Conservation (phyloP, 352 stramenopile genomes). For the Phytophthora citrophthora region DNA sequence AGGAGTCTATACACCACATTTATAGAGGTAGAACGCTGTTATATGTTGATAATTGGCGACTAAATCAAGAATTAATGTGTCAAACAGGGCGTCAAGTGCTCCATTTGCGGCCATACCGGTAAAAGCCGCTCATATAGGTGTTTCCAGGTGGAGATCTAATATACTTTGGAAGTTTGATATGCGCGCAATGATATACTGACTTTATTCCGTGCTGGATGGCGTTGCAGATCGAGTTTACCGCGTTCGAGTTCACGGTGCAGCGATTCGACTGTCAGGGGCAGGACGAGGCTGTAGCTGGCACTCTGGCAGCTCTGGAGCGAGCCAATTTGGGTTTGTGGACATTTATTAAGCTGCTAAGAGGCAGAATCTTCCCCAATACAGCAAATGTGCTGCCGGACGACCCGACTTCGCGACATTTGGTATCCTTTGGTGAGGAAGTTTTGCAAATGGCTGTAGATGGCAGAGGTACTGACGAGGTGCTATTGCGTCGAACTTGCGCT, state of each 20-base stretch:
- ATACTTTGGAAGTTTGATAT: not conserved
- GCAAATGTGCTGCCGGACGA: constrained; percentile 43
- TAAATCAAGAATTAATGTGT: constrained; percentile 4
- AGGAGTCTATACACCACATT: not conserved
- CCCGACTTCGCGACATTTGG: constrained; percentile 50
- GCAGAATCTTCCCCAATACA: constrained; percentile 48
- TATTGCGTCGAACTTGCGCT: constrained; percentile 1
- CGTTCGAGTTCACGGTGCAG: constrained; percentile 57
- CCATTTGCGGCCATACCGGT: constrained; percentile 69
- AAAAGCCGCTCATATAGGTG: constrained; percentile 71
- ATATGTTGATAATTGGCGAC: not conserved
- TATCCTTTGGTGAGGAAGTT: constrained; percentile 63
- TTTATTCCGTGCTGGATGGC: not conserved
- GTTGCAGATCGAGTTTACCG: constrained; percentile 39
- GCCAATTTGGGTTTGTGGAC: constrained; percentile 49
- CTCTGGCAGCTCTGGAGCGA: constrained; percentile 24
- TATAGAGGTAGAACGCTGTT: constrained; percentile 4
- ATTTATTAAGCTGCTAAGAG: constrained; percentile 60
- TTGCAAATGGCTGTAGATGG: constrained; percentile 3
- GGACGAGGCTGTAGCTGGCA: constrained; percentile 28
- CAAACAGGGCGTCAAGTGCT: constrained; percentile 58
- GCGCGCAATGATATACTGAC: not conserved
- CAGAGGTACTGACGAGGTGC: constrained; percentile 16
- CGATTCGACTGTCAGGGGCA: constrained; percentile 56
- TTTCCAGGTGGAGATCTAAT: constrained; percentile 44